Conservation (phyloP, 495 filamentous ascomycete species). For the Wilcoxina mikolae region DNA sequence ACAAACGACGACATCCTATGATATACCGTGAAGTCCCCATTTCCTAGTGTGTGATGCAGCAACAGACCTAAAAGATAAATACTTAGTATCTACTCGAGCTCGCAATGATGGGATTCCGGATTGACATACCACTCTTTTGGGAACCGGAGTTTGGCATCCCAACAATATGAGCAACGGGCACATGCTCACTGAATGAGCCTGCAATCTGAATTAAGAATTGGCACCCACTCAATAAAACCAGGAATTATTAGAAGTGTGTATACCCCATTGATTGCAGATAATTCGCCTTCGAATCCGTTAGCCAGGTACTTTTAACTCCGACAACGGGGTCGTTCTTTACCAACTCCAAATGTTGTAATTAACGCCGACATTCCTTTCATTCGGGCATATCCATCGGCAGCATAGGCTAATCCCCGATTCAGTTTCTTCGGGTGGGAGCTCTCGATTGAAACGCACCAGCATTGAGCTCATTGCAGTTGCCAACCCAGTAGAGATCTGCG, state of each 20-base stretch:
- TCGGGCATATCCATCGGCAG: slow-evolving; percentile 66
- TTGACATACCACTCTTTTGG: slow-evolving; percentile 37
- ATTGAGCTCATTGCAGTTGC: slow-evolving; percentile 70
- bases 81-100: neutral
- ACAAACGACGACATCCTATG: slow-evolving; percentile 59
- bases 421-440: neutral
- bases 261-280: slow-evolving; percentile 58
- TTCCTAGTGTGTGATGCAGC: slow-evolving; percentile 88
- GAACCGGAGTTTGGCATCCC: slow-evolving; percentile 49
- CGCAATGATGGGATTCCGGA: too few relatives aligned
- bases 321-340: slow-evolving; percentile 15
- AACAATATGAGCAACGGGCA: slow-evolving; percentile 71
- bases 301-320: neutral
- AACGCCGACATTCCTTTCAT: slow-evolving; percentile 58
- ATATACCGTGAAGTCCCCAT: slow-evolving; percentile 81
- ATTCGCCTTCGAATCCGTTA: slow-evolving; percentile 37
- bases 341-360: slow-evolving; percentile 68
- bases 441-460: slow-evolving; percentile 37
- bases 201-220: slow-evolving; percentile 29
- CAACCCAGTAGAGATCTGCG: slow-evolving; percentile 55
- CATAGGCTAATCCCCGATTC: slow-evolving; percentile 40
- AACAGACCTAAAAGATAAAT: slow-evolving; percentile 32
- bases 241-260: neutral
- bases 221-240: neutral
- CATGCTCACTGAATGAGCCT: slow-evolving; percentile 57